phyloP scores from a whole-genome alignment of 164 flowering plant genomes.

The Vitis rotundifolia region DNA sequence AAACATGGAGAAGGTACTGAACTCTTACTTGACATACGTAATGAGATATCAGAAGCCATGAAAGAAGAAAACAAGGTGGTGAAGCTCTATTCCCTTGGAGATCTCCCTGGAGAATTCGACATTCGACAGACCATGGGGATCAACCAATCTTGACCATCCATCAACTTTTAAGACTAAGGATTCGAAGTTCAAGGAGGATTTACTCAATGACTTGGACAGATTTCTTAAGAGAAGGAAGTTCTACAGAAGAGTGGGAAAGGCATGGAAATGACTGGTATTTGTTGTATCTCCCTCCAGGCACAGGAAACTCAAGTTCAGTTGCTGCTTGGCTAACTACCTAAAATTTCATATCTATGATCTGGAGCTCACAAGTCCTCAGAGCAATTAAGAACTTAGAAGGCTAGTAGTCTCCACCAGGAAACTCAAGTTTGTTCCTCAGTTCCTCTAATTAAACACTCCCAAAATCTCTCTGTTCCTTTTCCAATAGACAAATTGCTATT shows the following conservation, averaged over 20 bases:
- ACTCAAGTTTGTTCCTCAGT: too few relatives aligned
- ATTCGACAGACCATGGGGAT: slow-evolving; percentile 1
- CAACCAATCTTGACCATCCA: slow-evolving; percentile 25
- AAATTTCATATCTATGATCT: slow-evolving; percentile 27
- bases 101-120: background rate
- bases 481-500: too few relatives aligned
- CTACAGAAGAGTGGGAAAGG: slow-evolving; percentile 24
- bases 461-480: too few relatives aligned
- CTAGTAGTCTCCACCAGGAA: background rate
- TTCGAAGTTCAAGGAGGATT: slow-evolving; percentile 18
- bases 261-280: slow-evolving; percentile 25
- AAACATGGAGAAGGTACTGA: slow-evolving; percentile 11
- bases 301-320: slow-evolving; percentile 28
- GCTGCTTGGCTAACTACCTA: slow-evolving; percentile 30
- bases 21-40: slow-evolving; percentile 10
- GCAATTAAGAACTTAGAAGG: slow-evolving; percentile 1
- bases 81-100: slow-evolving; percentile 9
- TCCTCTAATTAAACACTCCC: too few relatives aligned
- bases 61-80: slow-evolving; percentile 13
- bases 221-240: slow-evolving; percentile 28
- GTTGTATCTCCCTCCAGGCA: background rate
- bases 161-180: slow-evolving; percentile 41
- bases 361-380: slow-evolving; percentile 16
- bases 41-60: slow-evolving; percentile 6
- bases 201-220: slow-evolving; percentile 35